Base-by-base conservation (phyloP, 768 basidiomycete species). In the Scleroderma bovista region DNA sequence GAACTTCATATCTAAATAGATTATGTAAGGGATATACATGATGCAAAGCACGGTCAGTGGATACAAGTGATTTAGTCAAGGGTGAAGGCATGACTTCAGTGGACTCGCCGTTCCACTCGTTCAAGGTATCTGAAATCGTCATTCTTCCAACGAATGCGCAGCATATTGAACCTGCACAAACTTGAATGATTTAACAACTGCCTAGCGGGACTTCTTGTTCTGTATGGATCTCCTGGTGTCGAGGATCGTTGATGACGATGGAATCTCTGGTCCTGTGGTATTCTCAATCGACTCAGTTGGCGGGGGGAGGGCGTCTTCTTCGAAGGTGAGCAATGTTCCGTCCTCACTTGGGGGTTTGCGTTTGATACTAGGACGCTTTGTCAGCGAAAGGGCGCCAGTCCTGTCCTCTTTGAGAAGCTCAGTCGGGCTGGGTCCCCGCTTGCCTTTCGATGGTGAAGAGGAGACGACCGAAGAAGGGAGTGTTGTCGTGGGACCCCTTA, bases 381-480 rank as follows among this genome's bases (percentile, higher is more conserved):
- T 75, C 49, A 79, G 69, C 47, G 76, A 69, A 46, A 75, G 63
- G 31, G 77, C 78, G 3, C 83, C 84, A 37, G 71, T 73, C 57
- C 70, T 76, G 48, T 79, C 79, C 66, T 86, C 79, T 62, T 77
- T 82, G 48, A 71, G 65, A 47, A 85, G 67, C 66, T 88, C 86
- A 11, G 84, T 84, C 36, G 87, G 86, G 56, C 85, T 87, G 29
- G 83, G 80, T 2, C 76, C 76, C 19, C 87, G 77, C 65, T 88
- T 88, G 41, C 78, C 76, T 43, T 72, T 75, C 3, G 71, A 68
- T 29, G 70, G 70, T 11, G 71, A 65, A 26, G 59, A 57, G 33
- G 39, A 38, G 33, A 53, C 47, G 22, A 50, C 47, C 23, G 59
- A 58, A 11, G 56, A 50, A 32, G 61, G 32, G 20, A 62, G 48